Evolutionary conservation across 169 alveolate genomes (phyloP).

Genomic region (Plasmodium inui): DNA sequence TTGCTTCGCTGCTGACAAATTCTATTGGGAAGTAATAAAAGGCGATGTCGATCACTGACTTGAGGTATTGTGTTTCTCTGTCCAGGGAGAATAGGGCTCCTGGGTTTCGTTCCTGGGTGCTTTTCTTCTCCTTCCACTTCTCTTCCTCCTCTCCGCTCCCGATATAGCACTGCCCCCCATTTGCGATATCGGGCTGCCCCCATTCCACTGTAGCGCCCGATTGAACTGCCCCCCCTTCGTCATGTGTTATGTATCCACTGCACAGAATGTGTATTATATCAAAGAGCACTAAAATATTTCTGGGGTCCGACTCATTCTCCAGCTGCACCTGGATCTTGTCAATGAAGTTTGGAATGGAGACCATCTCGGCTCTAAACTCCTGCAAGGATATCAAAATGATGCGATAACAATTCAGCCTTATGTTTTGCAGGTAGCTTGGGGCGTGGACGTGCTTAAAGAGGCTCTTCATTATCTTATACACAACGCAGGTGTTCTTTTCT

Average conservation of each 20-base stretch:
- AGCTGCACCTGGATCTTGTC: conserved; percentile 60
- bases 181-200: neutral
- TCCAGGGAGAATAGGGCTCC: conserved; percentile 18
- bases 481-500: conserved; percentile 24
- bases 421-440: conserved; percentile 52
- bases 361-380: conserved; percentile 24
- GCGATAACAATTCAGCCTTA: conserved; percentile 31
- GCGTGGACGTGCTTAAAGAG: conserved; percentile 50
- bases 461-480: conserved; percentile 42
- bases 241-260: conserved; percentile 27
- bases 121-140: no score
- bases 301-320: conserved; percentile 62
- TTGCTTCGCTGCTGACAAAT: conserved; percentile 12
- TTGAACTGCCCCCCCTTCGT: neutral
- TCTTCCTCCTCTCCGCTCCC: neutral
- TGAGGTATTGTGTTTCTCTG: conserved; percentile 28
- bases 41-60: conserved; percentile 46
- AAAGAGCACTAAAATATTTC: conserved; percentile 38
- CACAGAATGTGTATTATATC: conserved; percentile 39
- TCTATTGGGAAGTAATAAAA: conserved; percentile 64
- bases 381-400: conserved; percentile 35
- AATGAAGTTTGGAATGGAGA: conserved; percentile 29
- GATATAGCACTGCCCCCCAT: no score
- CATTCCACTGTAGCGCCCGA: neutral
- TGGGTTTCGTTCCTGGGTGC: neutral